Percentiles rank a stretch among this genome's conserved stretches.
Evolutionary conservation across 169 alveolate genomes (phyloP).

Genomic region (Cryptosporidium sp.): DNA sequence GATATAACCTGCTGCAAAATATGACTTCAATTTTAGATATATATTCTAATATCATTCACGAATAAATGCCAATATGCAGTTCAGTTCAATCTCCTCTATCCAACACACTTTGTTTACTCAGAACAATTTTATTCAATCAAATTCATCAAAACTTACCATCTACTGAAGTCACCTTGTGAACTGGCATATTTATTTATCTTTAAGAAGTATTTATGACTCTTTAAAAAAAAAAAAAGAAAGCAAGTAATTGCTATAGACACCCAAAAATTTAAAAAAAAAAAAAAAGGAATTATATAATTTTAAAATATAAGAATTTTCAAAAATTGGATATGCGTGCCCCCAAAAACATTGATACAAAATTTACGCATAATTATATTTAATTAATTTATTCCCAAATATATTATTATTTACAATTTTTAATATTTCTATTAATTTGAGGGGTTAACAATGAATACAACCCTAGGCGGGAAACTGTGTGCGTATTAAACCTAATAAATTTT

Average conservation of each 20-base stretch:
- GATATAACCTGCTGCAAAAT: too few species aligned
- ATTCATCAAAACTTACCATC: slow-evolving; percentile 11
- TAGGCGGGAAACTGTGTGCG: slow-evolving; percentile 16
- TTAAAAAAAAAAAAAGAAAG: neutral
- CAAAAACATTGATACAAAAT: too few species aligned
- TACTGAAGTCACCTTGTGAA: slow-evolving; percentile 34
- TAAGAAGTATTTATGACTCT: too few species aligned
- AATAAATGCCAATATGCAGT: neutral
- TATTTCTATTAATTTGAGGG: neutral
- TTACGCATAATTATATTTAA: too few species aligned
- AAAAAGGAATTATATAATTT: too few species aligned
- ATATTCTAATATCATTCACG: too few species aligned
- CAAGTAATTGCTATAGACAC: too few species aligned
- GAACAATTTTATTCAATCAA: neutral
- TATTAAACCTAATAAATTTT: neutral
- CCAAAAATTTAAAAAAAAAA: too few species aligned
- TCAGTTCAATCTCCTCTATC: neutral
- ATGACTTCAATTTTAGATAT: too few species aligned
- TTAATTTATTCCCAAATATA: neutral
- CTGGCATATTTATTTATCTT: slow-evolving; percentile 4
- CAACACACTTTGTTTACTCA: neutral
- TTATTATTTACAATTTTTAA: too few species aligned
- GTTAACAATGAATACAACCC: neutral
- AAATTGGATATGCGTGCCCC: neutral
- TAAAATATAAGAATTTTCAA: too few species aligned